Evolutionary conservation across 148 eudicot species (phyloP), one percentile per base, ranked within the genome.

Genomic region (Persicaria maculosa): DNA sequence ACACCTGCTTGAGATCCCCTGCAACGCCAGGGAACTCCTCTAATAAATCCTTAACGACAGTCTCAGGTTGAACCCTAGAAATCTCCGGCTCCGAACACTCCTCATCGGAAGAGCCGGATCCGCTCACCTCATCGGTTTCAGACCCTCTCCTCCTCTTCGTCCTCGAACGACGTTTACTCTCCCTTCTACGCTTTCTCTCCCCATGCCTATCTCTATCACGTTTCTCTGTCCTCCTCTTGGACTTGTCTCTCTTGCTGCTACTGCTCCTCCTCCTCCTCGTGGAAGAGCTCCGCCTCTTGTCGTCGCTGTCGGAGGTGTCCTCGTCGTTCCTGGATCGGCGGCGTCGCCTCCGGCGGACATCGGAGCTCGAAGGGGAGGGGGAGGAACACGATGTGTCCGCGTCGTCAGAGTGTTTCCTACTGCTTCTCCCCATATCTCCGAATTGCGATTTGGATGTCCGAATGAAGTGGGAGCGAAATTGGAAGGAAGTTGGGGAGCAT

Each of bases 1-100:
- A 25, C 80, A 85, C 85, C 83, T 82, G 85, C 58, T 80, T 82
- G 55, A 94, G 87, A 85, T 94, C 98, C 31, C 71, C 82, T 68
- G 89, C 74, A 74, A 94, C 96, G 6, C 82, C 87, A 43, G 98
- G 96, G 75, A 94, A 94, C 76, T 91, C 88, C 70, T 80, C 68
- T 50, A 90, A 59, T 48, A 94, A 71, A 79, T 50, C 80, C 77
- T 80, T 83, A 78, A 82, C 84, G 20, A 90, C 89, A 43, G 67
- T 75, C 74, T 79, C 82, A 0, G 90, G 85, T 45, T 75, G 84
- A 20, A 40, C 17, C 11, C 50, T 22, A 36, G 71, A 67, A 46
- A 1, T 7, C 20, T 68, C 73, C 6, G 78, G 69, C 62, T 84
- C 81, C 6, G 81, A 79, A 77, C n/a, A 81, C 2, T 81, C 81